Base-by-base conservation (phyloP, 371 early-diverging fungal species). In the Capillidium heterosporum region DNA sequence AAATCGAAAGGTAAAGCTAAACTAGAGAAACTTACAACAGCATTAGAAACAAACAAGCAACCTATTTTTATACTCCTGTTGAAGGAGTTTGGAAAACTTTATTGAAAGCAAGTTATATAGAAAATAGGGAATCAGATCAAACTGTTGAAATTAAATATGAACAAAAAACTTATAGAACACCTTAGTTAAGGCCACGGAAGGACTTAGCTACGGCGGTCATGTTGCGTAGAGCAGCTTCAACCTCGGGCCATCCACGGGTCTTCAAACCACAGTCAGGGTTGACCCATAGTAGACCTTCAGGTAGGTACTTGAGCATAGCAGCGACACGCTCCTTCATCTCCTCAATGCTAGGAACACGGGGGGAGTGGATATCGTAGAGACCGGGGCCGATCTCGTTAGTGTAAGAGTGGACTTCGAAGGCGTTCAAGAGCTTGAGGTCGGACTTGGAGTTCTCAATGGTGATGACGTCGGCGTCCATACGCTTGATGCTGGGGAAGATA, bases 231-330 rank as follows among this genome's bases (percentile, higher is more conserved):
- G 90, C 80, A 62, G 78, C 82, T 70, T 87, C 81, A 57, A 87
- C 87, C 72, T 95, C 96, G 63, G 79, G 60, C 90, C 93, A 94
- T 51, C 81, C 85, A 65, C 96, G 82, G 57, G 95, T 92, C 82
- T 95, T 95, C 56, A 94, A 76, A 61, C 96, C 96, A 71, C 96
- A 95, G 74, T 95, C 96, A 57, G 96, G 96, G 80, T 95, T 95
- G 63, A 90, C 80, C 95, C 96, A 95, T 46, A 92, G 69, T 59
- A 77, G 75, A 56, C 84, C 72, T n/a, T 73, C 67, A 47, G 75
- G 73, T 47, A 81, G 65, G 76, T 85, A 84, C 73, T 82, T 77
- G 63, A 84, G 72, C 26, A 63, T 57, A 49, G 76, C 81, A 40
- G 69, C 72, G 52, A 87, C 74, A 58, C 91, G 89, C 26, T 71